phyloP scores from a whole-genome alignment of 2,329 filamentous ascomycete genomes.

The Laburnicola sp. region DNA sequence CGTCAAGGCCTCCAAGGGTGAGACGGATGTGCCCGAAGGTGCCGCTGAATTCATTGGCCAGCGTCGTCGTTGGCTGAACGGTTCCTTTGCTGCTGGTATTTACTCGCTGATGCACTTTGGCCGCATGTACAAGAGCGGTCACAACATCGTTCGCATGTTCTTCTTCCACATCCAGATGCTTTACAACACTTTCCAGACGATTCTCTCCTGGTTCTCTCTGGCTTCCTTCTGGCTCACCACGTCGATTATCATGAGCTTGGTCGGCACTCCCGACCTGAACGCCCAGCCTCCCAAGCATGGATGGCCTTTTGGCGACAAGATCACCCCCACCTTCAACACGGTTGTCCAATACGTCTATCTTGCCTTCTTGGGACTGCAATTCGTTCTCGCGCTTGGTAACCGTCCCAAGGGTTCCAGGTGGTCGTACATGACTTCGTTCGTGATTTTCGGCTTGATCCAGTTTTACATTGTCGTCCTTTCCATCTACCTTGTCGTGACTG shows the following conservation, averaged over 20 bases:
- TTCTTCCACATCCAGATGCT: constrained; percentile 95
- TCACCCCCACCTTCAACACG: constrained; percentile 87
- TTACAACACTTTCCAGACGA: constrained; percentile 87
- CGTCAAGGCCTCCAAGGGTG: constrained; percentile 97
- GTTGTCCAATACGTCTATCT: constrained; percentile 90
- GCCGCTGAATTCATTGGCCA: constrained; percentile 96
- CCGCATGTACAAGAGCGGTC: constrained; percentile 96
- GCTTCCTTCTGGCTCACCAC: constrained; percentile 98
- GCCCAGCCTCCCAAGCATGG: constrained; percentile 54
- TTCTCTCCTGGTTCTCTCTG: constrained; percentile 78
- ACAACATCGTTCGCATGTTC: constrained; percentile 97
- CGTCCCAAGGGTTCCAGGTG: constrained; percentile 91
- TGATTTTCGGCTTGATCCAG: constrained; percentile 84
- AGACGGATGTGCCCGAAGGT: constrained; percentile 97
- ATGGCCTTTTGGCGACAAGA: constrained; percentile 88
- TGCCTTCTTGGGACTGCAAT: constrained; percentile 87
- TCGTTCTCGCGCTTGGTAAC: constrained; percentile 95
- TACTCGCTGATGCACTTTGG: constrained; percentile 98
- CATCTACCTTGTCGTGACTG: constrained; percentile 80
- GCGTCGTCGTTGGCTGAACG: constrained; percentile 97
- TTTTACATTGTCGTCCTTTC: constrained; percentile 87
- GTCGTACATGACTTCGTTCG: constrained; percentile 87
- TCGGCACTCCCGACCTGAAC: constrained; percentile 60
- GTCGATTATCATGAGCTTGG: constrained; percentile 94
- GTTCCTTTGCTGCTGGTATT: constrained; percentile 94